Percentiles rank a stretch among this genome's conserved stretches.
Conservation (phyloP, 768 basidiomycete genomes). For the Scleroderma citrinum region DNA sequence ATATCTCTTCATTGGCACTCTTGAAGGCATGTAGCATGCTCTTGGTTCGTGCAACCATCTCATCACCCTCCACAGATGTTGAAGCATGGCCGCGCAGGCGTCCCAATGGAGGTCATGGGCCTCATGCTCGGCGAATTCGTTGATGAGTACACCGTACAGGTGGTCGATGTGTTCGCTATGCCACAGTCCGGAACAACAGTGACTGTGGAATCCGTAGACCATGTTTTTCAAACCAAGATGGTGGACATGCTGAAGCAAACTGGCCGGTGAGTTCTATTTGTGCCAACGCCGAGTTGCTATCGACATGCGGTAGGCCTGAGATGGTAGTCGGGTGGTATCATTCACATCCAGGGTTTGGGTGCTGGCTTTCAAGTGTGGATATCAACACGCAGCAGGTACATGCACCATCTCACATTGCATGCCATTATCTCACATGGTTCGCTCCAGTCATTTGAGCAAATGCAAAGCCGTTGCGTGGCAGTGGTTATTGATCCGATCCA, state of each 20-base stretch:
- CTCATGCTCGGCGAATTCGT: slow-evolving; percentile 97
- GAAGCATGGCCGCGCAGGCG: slow-evolving; percentile 97
- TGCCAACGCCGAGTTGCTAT: not conserved
- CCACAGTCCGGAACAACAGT: slow-evolving; percentile 97
- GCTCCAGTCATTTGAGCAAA: slow-evolving; percentile 87
- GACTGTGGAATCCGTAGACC: slow-evolving; percentile 96
- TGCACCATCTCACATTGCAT: slow-evolving; percentile 2
- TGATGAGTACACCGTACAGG: slow-evolving; percentile 93
- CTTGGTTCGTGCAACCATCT: slow-evolving; percentile 1
- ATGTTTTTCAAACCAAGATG: slow-evolving; percentile 98
- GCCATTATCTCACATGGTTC: slow-evolving; percentile 10
- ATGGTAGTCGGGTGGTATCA: slow-evolving; percentile 99
- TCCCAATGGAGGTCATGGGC: slow-evolving; percentile 99
- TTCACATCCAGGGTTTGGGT: slow-evolving; percentile 98
- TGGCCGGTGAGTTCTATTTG: slow-evolving; percentile 60
- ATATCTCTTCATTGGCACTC: slow-evolving; percentile 95
- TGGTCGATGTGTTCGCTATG: slow-evolving; percentile 98
- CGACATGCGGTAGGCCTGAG: slow-evolving; percentile 58
- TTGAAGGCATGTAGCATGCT: slow-evolving; percentile 63
- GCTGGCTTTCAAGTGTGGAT: slow-evolving; percentile 98
- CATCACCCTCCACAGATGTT: slow-evolving; percentile 67
- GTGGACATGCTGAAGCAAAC: slow-evolving; percentile 99
- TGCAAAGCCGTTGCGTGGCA: slow-evolving; percentile 89
- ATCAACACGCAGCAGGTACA: slow-evolving; percentile 96
- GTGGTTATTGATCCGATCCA: slow-evolving; percentile 99